Conservation (phyloP, 2,329 filamentous ascomycete genomes). For the Aspergillus brunneoviolaceus region DNA sequence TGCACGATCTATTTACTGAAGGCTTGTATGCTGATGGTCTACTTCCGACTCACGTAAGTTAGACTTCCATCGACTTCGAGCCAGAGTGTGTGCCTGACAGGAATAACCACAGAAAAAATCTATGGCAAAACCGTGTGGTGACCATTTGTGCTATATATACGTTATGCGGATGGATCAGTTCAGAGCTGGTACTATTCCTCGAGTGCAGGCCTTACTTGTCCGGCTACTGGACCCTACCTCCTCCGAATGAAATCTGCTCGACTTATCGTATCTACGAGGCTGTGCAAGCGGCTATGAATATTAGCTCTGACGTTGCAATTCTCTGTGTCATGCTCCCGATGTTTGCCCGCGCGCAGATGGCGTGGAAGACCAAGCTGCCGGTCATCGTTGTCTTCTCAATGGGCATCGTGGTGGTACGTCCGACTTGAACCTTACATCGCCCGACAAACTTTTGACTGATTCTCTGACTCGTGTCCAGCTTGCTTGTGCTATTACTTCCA, state of each 20-base stretch:
- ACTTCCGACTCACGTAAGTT: constrained; percentile 3
- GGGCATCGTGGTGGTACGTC: constrained; percentile 5
- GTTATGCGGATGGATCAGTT: not conserved
- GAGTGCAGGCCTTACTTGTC: not conserved
- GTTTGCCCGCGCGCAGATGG: constrained; percentile 2
- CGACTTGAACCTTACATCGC: not conserved
- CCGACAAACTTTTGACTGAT: not conserved
- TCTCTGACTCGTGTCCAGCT: not conserved
- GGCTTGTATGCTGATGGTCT: constrained; percentile 7
- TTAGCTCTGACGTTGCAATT: constrained; percentile 1
- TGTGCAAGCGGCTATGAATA: not conserved
- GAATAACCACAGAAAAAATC: not conserved
- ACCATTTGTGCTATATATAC: not conserved
- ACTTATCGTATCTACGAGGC: constrained; percentile 2
- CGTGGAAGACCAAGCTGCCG: constrained; percentile 4
- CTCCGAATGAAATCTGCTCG: not conserved
- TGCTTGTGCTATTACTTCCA: constrained; percentile 3
- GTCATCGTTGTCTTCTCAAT: constrained; percentile 6
- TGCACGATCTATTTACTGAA: constrained; percentile 6
- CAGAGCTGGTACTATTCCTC: constrained; percentile 6
- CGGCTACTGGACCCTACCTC: constrained; percentile 3
- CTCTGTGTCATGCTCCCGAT: constrained; percentile 1
- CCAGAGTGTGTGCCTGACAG: not conserved
- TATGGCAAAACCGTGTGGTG: constrained; percentile 5
- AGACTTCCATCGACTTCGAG: not conserved